Evolutionary conservation across 2,329 filamentous ascomycete species (phyloP), one percentile per base, ranked within the genome.

Genomic region (Akanthomyces uredinophilus): DNA sequence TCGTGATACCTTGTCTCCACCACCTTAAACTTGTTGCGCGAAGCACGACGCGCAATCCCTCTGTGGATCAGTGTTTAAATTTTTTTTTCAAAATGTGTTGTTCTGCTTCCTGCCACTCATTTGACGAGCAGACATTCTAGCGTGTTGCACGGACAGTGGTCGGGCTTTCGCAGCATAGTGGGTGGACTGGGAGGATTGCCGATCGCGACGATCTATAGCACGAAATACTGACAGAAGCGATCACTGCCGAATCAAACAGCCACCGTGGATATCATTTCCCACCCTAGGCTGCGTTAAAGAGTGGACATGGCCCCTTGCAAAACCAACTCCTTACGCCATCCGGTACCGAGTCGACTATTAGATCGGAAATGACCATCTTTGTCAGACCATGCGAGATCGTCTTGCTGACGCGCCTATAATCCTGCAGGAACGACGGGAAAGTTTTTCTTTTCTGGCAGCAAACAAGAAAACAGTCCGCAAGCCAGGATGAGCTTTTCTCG

Each of bases 181-280:
- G 4, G 52, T 55, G 22, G 52, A 32, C 11, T 43, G 39, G 8
- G 16, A 43, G 27, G 18, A 3, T 14, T 24, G 53, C 22, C 53
- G 53, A 55, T 55, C 56, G 32, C 46, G 46, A 50, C 46, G 56
- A 59, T 59, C 56, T 43, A 16, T 50, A 32, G 46, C 35, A 51
- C 46, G 32, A 51, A 59, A 59, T 50, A 35, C 20, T 27, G n/a
- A 44, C 27, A 51, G 16, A 29, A 32, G 22, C 22, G 39, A 55
- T 55, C 27, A 44, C 14, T 44, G 18, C 39, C 16, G 24, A 16
- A 16, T 20, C 10, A 16, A 39, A 22, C 37, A 43, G 53, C 53
- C 53, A 55, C 37, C 37, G 24, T 35, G 32, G 20, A 41, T 49
- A 49, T 14, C 29, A n/a, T 27, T 24, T 27, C 46, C 14, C 39